Conservation (phyloP, 306 rosid genomes). For the Chamaecrista fasciculata region DNA sequence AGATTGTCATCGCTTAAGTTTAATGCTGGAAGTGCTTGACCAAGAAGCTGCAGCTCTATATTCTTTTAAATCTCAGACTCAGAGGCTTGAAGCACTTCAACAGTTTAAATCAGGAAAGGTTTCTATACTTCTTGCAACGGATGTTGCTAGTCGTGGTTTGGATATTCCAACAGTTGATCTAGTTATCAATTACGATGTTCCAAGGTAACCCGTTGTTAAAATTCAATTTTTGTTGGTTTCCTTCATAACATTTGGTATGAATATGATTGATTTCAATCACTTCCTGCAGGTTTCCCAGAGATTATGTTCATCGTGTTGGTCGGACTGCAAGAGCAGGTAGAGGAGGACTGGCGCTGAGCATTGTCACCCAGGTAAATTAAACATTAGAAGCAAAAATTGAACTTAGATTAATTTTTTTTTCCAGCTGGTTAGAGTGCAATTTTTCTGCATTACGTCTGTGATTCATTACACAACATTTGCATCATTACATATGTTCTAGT, state of each 20-base stretch:
- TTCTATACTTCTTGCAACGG: constrained; percentile 82
- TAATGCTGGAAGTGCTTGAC: constrained; percentile 81
- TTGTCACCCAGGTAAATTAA: constrained; percentile 63
- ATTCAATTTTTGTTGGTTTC: constrained; percentile 9
- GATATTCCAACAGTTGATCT: constrained; percentile 92
- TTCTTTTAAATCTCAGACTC: constrained; percentile 77
- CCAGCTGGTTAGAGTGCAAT: background rate
- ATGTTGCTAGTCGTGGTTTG: constrained; percentile 93
- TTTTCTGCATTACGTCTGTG: background rate
- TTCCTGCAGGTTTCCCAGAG: constrained; percentile 64
- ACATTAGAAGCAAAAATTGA: background rate
- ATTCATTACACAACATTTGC: background rate
- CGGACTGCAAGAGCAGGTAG: constrained; percentile 96
- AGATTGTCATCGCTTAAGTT: constrained; percentile 72
- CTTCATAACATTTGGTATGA: constrained; percentile 6
- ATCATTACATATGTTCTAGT: background rate
- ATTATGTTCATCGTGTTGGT: constrained; percentile 91
- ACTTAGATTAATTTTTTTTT: background rate
- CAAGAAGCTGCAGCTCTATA: constrained; percentile 66
- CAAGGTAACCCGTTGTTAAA: constrained; percentile 52
- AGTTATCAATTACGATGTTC: constrained; percentile 84
- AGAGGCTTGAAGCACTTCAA: constrained; percentile 75
- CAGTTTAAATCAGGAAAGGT: constrained; percentile 79
- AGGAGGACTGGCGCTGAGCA: constrained; percentile 75
- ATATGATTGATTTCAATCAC: constrained; percentile 24